These are phyloP conservation scores for Cercospora zeina DNA, from an alignment of 2,329 filamentous ascomycete genomes.

Conservation along the genomic window DNA sequence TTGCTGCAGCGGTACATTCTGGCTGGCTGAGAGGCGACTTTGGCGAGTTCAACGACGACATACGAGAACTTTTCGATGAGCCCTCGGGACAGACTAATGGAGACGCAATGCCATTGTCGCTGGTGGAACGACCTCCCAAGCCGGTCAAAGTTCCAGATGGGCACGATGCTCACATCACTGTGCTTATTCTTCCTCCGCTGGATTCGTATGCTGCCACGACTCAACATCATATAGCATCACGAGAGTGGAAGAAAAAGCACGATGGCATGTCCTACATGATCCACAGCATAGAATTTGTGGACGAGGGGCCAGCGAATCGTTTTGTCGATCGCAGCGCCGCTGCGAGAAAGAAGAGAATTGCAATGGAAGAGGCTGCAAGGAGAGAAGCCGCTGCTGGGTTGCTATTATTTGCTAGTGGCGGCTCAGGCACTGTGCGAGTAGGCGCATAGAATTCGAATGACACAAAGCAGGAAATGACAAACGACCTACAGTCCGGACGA, in stretches of 20 bases:
- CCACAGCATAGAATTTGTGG: slow-evolving; percentile 77
- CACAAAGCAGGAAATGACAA: background rate
- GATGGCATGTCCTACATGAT: slow-evolving; percentile 91
- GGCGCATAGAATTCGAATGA: slow-evolving; percentile 19
- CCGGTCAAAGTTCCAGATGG: slow-evolving; percentile 65
- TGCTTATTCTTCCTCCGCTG: slow-evolving; percentile 78
- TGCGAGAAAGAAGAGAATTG: slow-evolving; percentile 53
- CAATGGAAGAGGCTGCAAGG: slow-evolving; percentile 40
- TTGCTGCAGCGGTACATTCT: slow-evolving; percentile 88
- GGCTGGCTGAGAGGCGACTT: slow-evolving; percentile 92
- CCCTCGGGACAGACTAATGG: slow-evolving; percentile 38
- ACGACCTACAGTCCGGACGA: background rate
- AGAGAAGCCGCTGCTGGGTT: slow-evolving; percentile 38
- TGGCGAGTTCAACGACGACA: slow-evolving; percentile 55
- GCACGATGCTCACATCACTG: slow-evolving; percentile 81
- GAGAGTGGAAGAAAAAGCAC: slow-evolving; percentile 73
- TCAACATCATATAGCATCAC: slow-evolving; percentile 77
- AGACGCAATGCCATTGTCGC: slow-evolving; percentile 32
- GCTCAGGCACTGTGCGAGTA: slow-evolving; percentile 24
- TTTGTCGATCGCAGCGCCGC: slow-evolving; percentile 49
- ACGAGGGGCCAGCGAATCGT: slow-evolving; percentile 62
- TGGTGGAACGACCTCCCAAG: slow-evolving; percentile 46
- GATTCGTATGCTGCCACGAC: slow-evolving; percentile 73
- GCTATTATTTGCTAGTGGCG: slow-evolving; percentile 34
- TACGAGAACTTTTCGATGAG: slow-evolving; percentile 40